Conservation (phyloP, 2,329 filamentous ascomycete genomes). For the Phialophora expanda region DNA sequence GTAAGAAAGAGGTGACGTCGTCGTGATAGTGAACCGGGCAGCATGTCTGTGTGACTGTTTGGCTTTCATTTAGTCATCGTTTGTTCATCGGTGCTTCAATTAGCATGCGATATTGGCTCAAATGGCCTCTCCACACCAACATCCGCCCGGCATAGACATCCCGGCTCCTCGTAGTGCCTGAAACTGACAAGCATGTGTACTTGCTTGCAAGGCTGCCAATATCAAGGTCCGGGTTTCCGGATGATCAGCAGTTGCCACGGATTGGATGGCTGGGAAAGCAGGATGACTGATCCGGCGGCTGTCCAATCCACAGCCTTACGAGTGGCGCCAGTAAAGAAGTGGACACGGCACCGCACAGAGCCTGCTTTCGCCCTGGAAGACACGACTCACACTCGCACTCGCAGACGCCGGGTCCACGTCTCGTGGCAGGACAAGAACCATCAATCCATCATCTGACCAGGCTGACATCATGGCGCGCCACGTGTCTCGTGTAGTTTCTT, state of each 20-base stretch:
- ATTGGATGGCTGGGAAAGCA: not conserved
- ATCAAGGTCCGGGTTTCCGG: not conserved
- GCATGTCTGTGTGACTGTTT: not conserved
- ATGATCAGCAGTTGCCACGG: not conserved
- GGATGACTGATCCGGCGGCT: not conserved
- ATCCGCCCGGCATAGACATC: not conserved
- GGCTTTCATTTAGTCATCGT: not conserved
- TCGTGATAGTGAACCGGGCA: not conserved
- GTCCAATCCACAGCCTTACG: not conserved
- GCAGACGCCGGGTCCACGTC: not conserved
- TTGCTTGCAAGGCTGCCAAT: not conserved
- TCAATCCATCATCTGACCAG: not conserved
- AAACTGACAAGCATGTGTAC: not conserved
- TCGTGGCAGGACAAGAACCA: not conserved
- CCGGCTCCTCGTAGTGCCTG: not conserved
- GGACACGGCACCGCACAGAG: not conserved
- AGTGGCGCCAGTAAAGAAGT: constrained; percentile 1
- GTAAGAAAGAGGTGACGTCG: not conserved
- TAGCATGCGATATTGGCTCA: not conserved
- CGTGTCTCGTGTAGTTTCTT: not conserved
- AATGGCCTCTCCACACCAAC: not conserved
- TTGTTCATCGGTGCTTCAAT: not conserved
- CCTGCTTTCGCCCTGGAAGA: not conserved
- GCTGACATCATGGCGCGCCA: not conserved
- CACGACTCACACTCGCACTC: not conserved